A percentile compares a stretch with the other conserved stretches of the same genome.
Conservation (phyloP, 2,329 filamentous ascomycete species). For the Phaeomoniella chlamydospora region DNA sequence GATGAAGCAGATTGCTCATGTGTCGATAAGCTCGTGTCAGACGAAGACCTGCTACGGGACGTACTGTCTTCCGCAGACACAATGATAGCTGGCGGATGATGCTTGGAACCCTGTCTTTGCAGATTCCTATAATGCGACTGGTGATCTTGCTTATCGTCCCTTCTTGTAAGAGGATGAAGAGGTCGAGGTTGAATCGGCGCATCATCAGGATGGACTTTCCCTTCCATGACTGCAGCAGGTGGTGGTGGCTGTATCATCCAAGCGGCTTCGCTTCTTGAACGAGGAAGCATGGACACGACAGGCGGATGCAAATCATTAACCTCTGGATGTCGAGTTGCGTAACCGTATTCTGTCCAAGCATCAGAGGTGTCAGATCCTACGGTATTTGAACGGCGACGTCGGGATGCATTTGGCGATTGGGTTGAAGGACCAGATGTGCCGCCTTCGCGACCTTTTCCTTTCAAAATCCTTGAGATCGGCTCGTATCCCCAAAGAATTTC, state of each 20-base stretch:
- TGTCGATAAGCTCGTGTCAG: not conserved
- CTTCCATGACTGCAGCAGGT: constrained; percentile 80
- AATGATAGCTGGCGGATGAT: not conserved
- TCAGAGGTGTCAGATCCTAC: not conserved
- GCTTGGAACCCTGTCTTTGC: not conserved
- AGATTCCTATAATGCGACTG: not conserved
- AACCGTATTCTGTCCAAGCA: not conserved
- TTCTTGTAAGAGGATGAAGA: not conserved
- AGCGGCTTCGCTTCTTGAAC: constrained; percentile 53
- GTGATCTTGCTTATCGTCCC: not conserved
- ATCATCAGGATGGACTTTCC: constrained; percentile 43
- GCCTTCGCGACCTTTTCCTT: constrained; percentile 34
- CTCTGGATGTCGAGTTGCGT: constrained; percentile 44
- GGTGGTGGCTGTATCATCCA: constrained; percentile 94
- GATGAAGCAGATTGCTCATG: not conserved
- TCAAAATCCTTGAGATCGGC: constrained; percentile 19
- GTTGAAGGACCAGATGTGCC: constrained; percentile 29
- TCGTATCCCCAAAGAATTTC: constrained; percentile 63
- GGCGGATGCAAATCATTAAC: constrained; percentile 80
- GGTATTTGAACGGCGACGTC: constrained; percentile 26
- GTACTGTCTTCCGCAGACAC: not conserved
- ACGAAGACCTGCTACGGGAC: too few species aligned
- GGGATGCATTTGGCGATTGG: constrained; percentile 39
- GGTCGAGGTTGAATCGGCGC: constrained; percentile 1
- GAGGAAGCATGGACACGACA: constrained; percentile 62